These are phyloP conservation scores for Verbena officinalis DNA, from an alignment of 257 asterid species.

Conservation along the genomic window DNA sequence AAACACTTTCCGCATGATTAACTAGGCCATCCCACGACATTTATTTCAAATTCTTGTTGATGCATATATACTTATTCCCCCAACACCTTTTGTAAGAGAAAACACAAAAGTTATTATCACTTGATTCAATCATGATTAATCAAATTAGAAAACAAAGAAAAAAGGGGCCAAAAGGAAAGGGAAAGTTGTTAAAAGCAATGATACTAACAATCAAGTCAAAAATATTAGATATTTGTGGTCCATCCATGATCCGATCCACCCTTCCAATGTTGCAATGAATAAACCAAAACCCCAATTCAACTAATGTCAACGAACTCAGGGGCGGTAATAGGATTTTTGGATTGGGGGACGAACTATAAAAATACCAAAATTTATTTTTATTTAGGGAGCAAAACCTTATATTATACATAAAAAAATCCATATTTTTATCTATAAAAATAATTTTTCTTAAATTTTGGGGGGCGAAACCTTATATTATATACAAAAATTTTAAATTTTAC, in stretches of 20 bases:
- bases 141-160: background rate
- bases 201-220: constrained; percentile 47
- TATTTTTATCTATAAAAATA: too few relatives aligned
- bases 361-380: too few relatives aligned
- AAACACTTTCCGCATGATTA: too few relatives aligned
- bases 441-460: too few relatives aligned
- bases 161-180: constrained; percentile 4
- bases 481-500: too few relatives aligned
- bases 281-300: constrained; percentile 9
- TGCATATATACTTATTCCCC: background rate
- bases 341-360: too few relatives aligned
- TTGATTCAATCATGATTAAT: constrained; percentile 18
- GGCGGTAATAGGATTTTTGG: too few relatives aligned
- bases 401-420: too few relatives aligned
- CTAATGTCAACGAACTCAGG: background rate
- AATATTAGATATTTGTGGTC: constrained; percentile 33
- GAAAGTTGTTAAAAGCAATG: constrained; percentile 38
- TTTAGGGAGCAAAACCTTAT: too few relatives aligned
- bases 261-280: constrained; percentile 4
- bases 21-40: background rate
- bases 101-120: constrained; percentile 8
- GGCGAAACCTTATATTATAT: too few relatives aligned
- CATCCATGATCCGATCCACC: too few relatives aligned
- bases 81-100: background rate
- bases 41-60: background rate